A percentile compares a stretch with the other conserved stretches of the same genome.
phyloP scores from a whole-genome alignment of 1,284 basidiomycete genomes.

The Apiotrichum montevideense region DNA sequence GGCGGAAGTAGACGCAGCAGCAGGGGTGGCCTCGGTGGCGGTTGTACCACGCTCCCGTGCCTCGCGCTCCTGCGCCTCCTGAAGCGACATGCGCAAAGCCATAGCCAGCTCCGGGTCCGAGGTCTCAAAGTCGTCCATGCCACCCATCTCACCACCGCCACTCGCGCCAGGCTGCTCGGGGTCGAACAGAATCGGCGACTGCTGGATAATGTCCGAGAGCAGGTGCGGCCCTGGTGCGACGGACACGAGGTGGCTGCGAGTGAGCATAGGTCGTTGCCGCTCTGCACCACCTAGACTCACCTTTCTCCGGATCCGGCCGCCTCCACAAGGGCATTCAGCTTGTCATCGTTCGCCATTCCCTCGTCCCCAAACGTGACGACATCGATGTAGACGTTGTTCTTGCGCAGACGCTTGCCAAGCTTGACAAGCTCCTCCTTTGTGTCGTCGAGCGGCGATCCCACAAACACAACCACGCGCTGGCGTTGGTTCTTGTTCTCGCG shows the following conservation, averaged over 20 bases:
- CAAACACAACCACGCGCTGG: constrained; percentile 89
- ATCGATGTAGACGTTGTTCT: constrained; percentile 97
- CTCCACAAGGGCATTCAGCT: constrained; percentile 45
- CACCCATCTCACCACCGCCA: constrained; percentile 50
- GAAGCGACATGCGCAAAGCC: constrained; percentile 95
- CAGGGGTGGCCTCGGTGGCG: background rate
- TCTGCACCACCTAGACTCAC: too few species aligned
- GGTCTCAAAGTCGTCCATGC: constrained; percentile 64
- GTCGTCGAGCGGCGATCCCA: constrained; percentile 72
- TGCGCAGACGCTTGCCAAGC: constrained; percentile 95
- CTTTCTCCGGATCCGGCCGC: constrained; percentile 43
- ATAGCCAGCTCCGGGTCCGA: constrained; percentile 96
- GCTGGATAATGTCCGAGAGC: constrained; percentile 74
- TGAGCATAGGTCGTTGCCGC: background rate
- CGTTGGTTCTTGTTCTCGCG: constrained; percentile 97
- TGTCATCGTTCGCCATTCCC: constrained; percentile 44
- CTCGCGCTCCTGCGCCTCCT: constrained; percentile 74
- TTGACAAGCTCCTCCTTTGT: constrained; percentile 72
- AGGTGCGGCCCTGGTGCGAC: constrained; percentile 71
- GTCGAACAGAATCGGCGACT: constrained; percentile 73
- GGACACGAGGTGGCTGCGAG: constrained; percentile 62
- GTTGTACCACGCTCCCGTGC: constrained; percentile 10
- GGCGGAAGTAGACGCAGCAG: background rate
- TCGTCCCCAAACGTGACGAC: constrained; percentile 66
- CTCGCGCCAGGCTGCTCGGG: constrained; percentile 64